Conservation (phyloP, 2,329 filamentous ascomycete species). For the Fusarium proliferatum region DNA sequence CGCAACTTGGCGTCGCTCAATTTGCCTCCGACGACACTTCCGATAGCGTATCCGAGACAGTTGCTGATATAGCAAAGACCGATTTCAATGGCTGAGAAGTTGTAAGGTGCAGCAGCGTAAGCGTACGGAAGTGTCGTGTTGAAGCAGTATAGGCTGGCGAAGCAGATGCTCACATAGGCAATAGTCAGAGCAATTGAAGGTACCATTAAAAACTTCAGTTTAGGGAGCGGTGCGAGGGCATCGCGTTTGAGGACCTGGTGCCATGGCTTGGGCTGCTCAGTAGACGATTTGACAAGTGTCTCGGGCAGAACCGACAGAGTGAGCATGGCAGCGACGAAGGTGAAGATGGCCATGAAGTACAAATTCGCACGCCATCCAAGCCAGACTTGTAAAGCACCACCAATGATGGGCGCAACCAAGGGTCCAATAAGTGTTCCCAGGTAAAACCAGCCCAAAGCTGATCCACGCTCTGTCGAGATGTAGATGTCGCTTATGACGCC, state of each 20-base stretch:
- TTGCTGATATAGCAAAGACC: slow-evolving; percentile 4
- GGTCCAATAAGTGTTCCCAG: slow-evolving; percentile 14
- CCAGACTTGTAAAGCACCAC: neutral
- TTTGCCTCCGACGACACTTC: neutral
- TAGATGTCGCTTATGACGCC: slow-evolving; percentile 19
- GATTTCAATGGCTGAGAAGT: neutral
- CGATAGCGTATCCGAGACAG: neutral
- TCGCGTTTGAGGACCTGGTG: neutral
- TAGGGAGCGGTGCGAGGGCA: neutral
- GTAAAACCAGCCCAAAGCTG: slow-evolving; percentile 16
- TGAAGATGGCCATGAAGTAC: slow-evolving; percentile 5
- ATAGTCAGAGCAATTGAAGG: neutral
- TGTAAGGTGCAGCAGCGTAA: neutral
- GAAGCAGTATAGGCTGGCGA: neutral
- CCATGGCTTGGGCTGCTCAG: neutral
- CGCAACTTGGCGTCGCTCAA: neutral
- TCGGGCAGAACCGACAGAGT: neutral
- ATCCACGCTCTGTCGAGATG: slow-evolving; percentile 12
- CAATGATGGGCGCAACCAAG: slow-evolving; percentile 3
- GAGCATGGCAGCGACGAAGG: neutral
- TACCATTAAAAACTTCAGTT: neutral
- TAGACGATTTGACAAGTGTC: neutral
- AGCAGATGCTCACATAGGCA: slow-evolving; percentile 1
- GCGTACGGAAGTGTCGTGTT: neutral
- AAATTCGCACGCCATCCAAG: neutral